Conservation (phyloP, 139 green algal species). For the Chloropicon primus region DNA sequence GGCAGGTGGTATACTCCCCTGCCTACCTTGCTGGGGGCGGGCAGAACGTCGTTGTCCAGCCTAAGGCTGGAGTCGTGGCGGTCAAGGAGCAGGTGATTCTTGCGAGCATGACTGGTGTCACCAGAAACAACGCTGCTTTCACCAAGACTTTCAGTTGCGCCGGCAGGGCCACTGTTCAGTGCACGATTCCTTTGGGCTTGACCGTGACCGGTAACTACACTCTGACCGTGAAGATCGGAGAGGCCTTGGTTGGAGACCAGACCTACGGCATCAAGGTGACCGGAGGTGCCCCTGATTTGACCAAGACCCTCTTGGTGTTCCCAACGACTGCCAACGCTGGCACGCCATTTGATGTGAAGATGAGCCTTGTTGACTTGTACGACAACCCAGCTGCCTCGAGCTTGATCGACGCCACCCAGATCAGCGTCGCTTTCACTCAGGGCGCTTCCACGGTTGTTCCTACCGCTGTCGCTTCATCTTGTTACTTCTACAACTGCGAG, state of each 20-base stretch:
- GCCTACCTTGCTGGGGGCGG: not conserved
- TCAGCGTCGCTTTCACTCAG: not conserved
- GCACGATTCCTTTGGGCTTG: not conserved
- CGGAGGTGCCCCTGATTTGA: not conserved
- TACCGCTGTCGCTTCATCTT: not conserved
- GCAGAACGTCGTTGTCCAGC: not conserved
- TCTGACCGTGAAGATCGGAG: not conserved
- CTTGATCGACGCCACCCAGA: not conserved
- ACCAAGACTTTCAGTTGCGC: not conserved
- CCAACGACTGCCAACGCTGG: not conserved
- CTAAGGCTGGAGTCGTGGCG: not conserved
- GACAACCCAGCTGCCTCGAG: not conserved
- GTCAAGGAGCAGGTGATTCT: not conserved
- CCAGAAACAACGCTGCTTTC: not conserved
- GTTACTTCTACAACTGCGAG: not conserved
- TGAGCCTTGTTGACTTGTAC: not conserved
- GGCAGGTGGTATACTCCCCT: not conserved
- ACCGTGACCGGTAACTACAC: not conserved
- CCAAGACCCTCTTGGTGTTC: not conserved
- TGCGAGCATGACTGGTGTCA: not conserved
- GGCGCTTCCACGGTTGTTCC: not conserved
- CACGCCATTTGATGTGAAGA: not conserved
- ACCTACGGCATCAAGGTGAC: not conserved
- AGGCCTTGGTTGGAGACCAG: not conserved
- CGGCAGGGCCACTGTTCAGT: not conserved